Evolutionary conservation across 2,329 filamentous ascomycete species (phyloP), one percentile per base, ranked within the genome.

Genomic region (Pyrenochaeta sp.): DNA sequence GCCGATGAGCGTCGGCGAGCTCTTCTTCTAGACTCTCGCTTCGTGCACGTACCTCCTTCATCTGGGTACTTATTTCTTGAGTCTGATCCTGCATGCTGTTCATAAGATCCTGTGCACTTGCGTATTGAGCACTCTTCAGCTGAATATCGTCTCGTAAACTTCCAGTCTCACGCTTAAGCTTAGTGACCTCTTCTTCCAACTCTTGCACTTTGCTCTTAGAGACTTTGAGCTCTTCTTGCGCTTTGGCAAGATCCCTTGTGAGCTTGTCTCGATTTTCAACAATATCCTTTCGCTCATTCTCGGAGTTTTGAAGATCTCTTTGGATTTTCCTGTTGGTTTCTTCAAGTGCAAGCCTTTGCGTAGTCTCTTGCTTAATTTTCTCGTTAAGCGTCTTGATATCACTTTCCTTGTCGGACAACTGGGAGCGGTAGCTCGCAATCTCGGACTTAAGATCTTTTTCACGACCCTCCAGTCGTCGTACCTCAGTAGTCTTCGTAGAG

Each of bases 11-110:
- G 75, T 99, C 95, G 1, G 87, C 86, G 1, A 98, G 82, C 74
- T 99, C 95, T 76, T 99, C 95, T 69, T 97, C 94, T 0, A 98
- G 80, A 52, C 88, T 90, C 68, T 97, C 93, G 33, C 88, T 90
- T 61, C 92, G 88, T 44, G 89, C 86, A 56, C 90, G 87, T 1
- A 90, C 87, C 76, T 99, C 95, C 75, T 95, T 96, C 76, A 97
- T 89, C 77, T 97, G 95, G 61, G 91, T 90, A 4, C 88, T 88
- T 68, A 98, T 85, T 78, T 99, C 95, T 1, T 90, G 85, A 0
- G 89, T 90, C 78, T 98, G 92, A 66, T 97, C 92, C 56, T 93
- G 90, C 91, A 98, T 95, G 72, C 91, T 96, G 66, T 88, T 89
- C 73, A 98, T 87, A 12, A 97, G 79, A 45, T 89, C 90, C 73